phyloP scores from a whole-genome alignment of 108 stramenopile genomes.

The Nitzschia sp. region DNA sequence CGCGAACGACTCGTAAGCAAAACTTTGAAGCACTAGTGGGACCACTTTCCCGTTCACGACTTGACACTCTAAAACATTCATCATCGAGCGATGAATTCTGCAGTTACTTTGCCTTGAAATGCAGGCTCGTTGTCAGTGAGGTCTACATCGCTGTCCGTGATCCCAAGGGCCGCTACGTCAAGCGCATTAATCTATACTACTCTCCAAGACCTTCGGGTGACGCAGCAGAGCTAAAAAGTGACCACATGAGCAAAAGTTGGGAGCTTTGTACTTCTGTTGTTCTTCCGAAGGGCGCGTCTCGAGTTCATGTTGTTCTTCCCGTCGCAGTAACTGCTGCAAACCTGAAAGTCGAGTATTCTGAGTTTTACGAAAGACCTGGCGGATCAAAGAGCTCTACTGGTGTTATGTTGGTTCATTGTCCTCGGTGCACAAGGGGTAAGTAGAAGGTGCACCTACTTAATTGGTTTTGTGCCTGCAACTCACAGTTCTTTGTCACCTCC shows the following conservation, averaged over 20 bases:
- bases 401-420: slow-evolving; percentile 72
- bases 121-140: slow-evolving; percentile 64
- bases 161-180: slow-evolving; percentile 74
- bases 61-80: slow-evolving; percentile 49
- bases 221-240: slow-evolving; percentile 53
- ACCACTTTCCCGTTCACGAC: slow-evolving; percentile 48
- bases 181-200: slow-evolving; percentile 64
- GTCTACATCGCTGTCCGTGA: slow-evolving; percentile 64
- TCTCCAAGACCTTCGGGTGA: slow-evolving; percentile 57
- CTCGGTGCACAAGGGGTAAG: slow-evolving; percentile 78
- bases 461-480: not conserved
- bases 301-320: slow-evolving; percentile 49
- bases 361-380: slow-evolving; percentile 77
- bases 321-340: slow-evolving; percentile 72
- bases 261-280: slow-evolving; percentile 65
- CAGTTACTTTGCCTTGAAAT: slow-evolving; percentile 55
- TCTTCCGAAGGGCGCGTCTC: slow-evolving; percentile 57
- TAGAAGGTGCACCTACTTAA: not conserved
- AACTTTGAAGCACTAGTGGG: slow-evolving; percentile 48
- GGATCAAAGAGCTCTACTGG: slow-evolving; percentile 55
- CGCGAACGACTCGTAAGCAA: too few relatives aligned
- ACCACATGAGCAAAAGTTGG: slow-evolving; percentile 58
- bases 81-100: slow-evolving; percentile 66
- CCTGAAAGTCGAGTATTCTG: slow-evolving; percentile 69
- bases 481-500: not conserved